Evolutionary conservation across 495 filamentous ascomycete genomes (phyloP), one percentile per base, ranked within the genome.

Genomic region (Viridothelium virens): DNA sequence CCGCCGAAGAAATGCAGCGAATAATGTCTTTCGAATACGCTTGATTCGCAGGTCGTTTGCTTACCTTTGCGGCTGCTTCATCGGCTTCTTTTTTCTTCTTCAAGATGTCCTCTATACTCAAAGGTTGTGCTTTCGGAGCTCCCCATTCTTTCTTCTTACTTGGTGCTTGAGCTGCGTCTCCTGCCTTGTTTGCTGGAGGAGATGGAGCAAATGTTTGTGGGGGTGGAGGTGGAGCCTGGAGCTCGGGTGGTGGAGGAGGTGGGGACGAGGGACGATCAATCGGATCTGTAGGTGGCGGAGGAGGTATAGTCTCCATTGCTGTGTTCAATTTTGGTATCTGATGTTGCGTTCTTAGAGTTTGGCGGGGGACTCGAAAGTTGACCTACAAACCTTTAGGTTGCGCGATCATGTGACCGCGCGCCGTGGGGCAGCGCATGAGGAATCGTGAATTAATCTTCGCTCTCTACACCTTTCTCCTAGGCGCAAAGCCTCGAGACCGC

Each of bases 11-110:
- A 4, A 7, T 46, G 2, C 38, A 37, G 56, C 48, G 11, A 38
- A 63, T 46, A 18, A 56, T 9, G 50, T 67, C 34, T 14, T 36
- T 7, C 7, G 31, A 36, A 48, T 47, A 62, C 46, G 37, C n/a
- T 10, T 59, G 38, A 31, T 53, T 53, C 18, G 48, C 12, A 61
- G 38, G 65, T 44, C 41, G 6, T 68, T 70, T 75, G 73, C 74
- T 65, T 82, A 89, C 87, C 79, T 90, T 90, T 48, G 87, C 82
- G 63, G 89, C 86, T 36, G 87, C 89, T 61, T 87, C 88, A 77
- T 92, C 89, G 4, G 87, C 87, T 68, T 89, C 89, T 70, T 83
- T 85, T 79, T 92, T 92, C 78, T 90, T 90, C 68, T 83, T 81
- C 44, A 92, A 78, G 16, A 92, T 80, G 63, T 92, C 89, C 69